Conservation (phyloP, 805 yeast species). For the Millerozyma acaciae region DNA sequence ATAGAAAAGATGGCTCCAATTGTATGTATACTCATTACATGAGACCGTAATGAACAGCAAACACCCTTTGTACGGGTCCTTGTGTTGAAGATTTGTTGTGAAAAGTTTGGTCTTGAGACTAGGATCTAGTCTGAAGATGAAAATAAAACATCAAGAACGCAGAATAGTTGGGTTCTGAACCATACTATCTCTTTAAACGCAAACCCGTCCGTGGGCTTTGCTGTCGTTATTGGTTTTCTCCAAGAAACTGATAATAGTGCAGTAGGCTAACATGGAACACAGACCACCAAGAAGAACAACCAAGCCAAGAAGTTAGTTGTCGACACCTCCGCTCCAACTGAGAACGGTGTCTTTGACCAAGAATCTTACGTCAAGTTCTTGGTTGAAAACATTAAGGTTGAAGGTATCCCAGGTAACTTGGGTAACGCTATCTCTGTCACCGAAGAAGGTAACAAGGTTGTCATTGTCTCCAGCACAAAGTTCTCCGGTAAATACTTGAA, state of each 20-base stretch:
- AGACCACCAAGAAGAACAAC: constrained; percentile 71
- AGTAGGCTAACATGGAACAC: constrained; percentile 66
- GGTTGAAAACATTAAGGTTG: constrained; percentile 99
- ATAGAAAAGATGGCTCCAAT: constrained; percentile 78
- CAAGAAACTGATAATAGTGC: constrained; percentile 43
- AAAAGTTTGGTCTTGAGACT: no score
- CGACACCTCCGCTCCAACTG: constrained; percentile 96
- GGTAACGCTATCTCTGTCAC: constrained; percentile 90
- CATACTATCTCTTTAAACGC: constrained; percentile 10
- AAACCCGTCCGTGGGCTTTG: constrained; percentile 48
- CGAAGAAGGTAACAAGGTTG: constrained; percentile 81
- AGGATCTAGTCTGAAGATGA: no score
- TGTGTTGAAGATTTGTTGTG: constrained; percentile 7
- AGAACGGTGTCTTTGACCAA: constrained; percentile 96
- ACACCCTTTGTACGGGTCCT: constrained; percentile 36
- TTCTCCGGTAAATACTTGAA: constrained; percentile 99
- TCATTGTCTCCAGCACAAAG: constrained; percentile 87
- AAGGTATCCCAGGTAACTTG: constrained; percentile 92
- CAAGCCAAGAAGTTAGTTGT: constrained; percentile 87
- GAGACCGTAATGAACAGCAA: constrained; percentile 21
- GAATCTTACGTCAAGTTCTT: constrained; percentile 96
- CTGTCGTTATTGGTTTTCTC: constrained; percentile 34
- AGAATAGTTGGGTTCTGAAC: no score
- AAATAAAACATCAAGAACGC: no score
- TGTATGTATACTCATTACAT: constrained; percentile 53